Conservation (phyloP, 768 basidiomycete genomes). For the Collybiopsis confluens region DNA sequence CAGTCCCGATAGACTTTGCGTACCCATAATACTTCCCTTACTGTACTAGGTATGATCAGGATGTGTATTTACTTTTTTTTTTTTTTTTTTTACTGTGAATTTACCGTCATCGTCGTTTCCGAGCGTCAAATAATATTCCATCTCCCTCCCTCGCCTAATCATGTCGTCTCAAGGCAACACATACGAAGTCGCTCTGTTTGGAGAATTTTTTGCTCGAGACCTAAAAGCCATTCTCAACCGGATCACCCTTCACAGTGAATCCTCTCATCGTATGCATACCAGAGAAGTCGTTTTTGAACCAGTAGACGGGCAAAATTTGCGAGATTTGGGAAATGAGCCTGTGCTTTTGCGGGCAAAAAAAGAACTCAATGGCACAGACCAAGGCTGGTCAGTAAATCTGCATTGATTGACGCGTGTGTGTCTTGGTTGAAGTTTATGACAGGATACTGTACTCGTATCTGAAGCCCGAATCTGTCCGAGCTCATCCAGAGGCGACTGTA, state of each 20-base stretch:
- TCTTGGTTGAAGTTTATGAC: not conserved
- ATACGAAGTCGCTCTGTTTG: constrained; percentile 81
- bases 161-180: constrained; percentile 48
- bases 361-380: constrained; percentile 57
- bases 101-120: not conserved
- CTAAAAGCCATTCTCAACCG: constrained; percentile 75
- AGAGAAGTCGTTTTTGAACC: constrained; percentile 84
- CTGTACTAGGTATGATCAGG: too few relatives aligned
- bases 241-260: constrained; percentile 78
- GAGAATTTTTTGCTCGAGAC: constrained; percentile 76
- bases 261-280: constrained; percentile 66
- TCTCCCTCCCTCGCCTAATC: not conserved
- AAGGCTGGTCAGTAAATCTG: constrained; percentile 53
- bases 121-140: too few relatives aligned
- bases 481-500: constrained; percentile 83
- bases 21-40: not conserved
- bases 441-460: constrained; percentile 79
- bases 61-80: too few relatives aligned
- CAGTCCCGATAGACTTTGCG: not conserved
- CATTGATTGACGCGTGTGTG: not conserved
- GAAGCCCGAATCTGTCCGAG: constrained; percentile 80
- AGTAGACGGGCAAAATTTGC: constrained; percentile 57
- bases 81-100: too few relatives aligned
- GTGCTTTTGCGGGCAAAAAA: constrained; percentile 70
- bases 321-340: constrained; percentile 61